Base-by-base conservation (phyloP, 495 filamentous ascomycete species). In the Penicillium desertorum region DNA sequence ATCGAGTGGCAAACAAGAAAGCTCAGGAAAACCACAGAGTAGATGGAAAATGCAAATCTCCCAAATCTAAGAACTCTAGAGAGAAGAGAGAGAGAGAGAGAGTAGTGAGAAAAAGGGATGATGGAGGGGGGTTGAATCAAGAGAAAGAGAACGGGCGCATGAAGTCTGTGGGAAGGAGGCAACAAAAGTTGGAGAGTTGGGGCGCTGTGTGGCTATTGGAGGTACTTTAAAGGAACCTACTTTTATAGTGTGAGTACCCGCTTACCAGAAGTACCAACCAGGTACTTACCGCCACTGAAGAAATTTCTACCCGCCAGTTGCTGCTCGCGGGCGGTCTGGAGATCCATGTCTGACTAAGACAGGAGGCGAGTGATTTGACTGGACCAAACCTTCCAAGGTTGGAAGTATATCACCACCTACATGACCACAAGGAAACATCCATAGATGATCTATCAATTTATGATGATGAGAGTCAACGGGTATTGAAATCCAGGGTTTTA, bases 41-140 rank as follows among this genome's bases (percentile, higher is more conserved):
- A 57, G 56, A 58, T 65, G 61, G 65, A 66, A 69, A 73, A 71
- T 65, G 63, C 70, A 67, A 68, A 70, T 69, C 65, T 62, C 68
- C 69, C 62, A 60, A 64, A 61, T 76, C 69, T 65, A 69, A 67
- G 58, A 66, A 68, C 71, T 73, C 72, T 74, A 53, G 27, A 53
- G 37, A 74, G 67, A 70, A 73, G 67, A 68, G 57, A 67, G 54
- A 60, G 56, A 52, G 54, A 63, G 54, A 65, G 58, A 34, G 67
- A 63, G 62, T 60, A 55, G 51, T 61, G 57, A 47, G 65, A 56
- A 68, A 68, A 72, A 69, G 63, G 58, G 68, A 71, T 68, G 69
- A 48, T 75, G 71, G 70, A 71, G 76, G 73, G 67, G 66, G 51
- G 39, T 53, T 41, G 43, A 12, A 29, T 53, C 51, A 53, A 53